Conservation (phyloP, 495 filamentous ascomycete species). For the Stereocaulon alpinum region DNA sequence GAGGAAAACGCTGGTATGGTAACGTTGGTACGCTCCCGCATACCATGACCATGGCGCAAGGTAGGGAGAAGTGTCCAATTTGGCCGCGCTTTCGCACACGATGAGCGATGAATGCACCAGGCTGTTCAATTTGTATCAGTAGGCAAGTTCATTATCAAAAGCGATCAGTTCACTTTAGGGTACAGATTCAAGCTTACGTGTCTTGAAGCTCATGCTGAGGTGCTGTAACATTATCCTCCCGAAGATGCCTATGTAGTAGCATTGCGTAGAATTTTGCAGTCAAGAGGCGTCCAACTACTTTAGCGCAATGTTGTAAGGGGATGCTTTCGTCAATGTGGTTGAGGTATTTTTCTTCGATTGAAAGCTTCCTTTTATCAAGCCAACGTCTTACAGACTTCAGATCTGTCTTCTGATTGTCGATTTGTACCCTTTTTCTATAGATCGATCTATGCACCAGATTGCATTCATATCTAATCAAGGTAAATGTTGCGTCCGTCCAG, state of each 20-base stretch:
- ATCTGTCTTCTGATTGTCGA: constrained; percentile 1
- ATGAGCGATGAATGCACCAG: background rate
- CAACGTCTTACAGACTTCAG: background rate
- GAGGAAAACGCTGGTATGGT: constrained; percentile 43
- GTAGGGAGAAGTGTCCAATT: constrained; percentile 44
- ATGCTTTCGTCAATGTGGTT: constrained; percentile 19
- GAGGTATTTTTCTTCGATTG: constrained; percentile 11
- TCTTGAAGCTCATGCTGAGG: constrained; percentile 31
- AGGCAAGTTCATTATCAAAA: background rate
- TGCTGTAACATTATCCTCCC: constrained; percentile 22
- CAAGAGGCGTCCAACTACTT: constrained; percentile 14
- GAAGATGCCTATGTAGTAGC: background rate
- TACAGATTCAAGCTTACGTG: constrained; percentile 36
- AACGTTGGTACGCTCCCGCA: constrained; percentile 44
- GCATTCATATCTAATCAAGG: constrained; percentile 14
- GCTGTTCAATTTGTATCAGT: background rate
- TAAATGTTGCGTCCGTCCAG: constrained; percentile 13
- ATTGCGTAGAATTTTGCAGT: constrained; percentile 8
- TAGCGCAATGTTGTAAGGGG: constrained; percentile 47
- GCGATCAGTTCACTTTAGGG: constrained; percentile 17
- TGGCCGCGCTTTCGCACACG: constrained; percentile 42
- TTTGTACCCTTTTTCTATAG: background rate
- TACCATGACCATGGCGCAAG: constrained; percentile 48
- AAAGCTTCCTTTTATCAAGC: background rate
- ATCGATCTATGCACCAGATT: background rate